phyloP scores from a whole-genome alignment of 176 grass and related monocot species.

The Hordeum marinum region DNA sequence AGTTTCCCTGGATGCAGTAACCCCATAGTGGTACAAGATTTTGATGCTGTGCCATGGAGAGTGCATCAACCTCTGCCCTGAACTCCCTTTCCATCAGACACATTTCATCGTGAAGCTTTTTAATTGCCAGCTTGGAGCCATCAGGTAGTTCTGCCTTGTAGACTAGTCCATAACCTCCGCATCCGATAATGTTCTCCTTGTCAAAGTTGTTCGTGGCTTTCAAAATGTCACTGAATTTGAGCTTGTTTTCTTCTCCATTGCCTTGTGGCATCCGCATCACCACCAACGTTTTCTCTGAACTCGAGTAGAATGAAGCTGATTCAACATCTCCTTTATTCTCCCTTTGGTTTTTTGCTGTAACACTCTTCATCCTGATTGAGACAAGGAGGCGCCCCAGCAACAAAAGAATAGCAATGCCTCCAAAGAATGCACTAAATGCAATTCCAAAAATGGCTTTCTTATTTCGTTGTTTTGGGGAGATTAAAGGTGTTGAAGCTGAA shows the following conservation, averaged over 20 bases:
- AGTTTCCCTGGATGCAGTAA: slow-evolving; percentile 38
- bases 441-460: neutral
- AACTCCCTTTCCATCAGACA: slow-evolving; percentile 42
- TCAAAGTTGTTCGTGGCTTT: slow-evolving; percentile 41
- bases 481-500: neutral
- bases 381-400: neutral
- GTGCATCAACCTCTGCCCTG: slow-evolving; percentile 39
- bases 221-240: slow-evolving; percentile 33
- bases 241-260: neutral
- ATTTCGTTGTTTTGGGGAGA: neutral
- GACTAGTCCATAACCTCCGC: slow-evolving; percentile 47
- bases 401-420: neutral
- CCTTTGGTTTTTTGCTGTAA: neutral
- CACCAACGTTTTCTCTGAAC: neutral
- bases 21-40: slow-evolving; percentile 47
- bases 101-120: slow-evolving; percentile 38
- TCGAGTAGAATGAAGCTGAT: neutral
- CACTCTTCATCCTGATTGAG: neutral
- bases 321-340: neutral
- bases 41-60: slow-evolving; percentile 35
- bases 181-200: slow-evolving; percentile 39
- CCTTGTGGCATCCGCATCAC: neutral
- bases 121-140: slow-evolving; percentile 40
- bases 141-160: slow-evolving; percentile 35
- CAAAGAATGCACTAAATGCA: slow-evolving; percentile 12